Conservation (phyloP, 306 rosid genomes). For the Hippophae rhamnoides region DNA sequence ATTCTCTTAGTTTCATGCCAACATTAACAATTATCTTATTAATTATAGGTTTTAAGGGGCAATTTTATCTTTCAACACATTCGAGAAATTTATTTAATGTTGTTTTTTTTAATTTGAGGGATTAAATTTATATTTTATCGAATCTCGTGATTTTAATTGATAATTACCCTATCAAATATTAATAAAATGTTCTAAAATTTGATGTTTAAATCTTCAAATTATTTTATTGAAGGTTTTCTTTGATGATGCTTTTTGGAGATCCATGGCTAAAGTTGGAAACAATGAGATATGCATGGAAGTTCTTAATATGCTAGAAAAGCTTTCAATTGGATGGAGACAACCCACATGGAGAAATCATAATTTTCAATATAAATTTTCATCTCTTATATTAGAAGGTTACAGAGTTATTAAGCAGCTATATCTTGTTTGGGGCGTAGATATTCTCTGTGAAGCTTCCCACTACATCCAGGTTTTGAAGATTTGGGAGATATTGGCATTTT, state of each 20-base stretch:
- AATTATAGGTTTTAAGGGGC: too few species aligned
- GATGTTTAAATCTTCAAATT: background rate
- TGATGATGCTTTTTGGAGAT: conserved; percentile 19
- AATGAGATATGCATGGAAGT: conserved; percentile 22
- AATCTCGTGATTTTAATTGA: too few species aligned
- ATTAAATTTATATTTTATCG: too few species aligned
- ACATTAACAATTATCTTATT: too few species aligned
- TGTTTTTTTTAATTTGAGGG: too few species aligned
- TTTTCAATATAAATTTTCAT: conserved; percentile 16
- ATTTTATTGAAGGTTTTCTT: conserved; percentile 26
- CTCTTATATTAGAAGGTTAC: conserved; percentile 28
- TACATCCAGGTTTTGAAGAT: conserved; percentile 31
- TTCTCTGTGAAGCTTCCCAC: conserved; percentile 25
- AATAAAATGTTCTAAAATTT: too few species aligned
- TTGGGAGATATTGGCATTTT: conserved; percentile 37
- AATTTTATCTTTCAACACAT: too few species aligned
- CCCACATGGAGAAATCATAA: conserved; percentile 11
- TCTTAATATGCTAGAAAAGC: conserved; percentile 28
- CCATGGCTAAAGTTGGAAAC: conserved; percentile 23
- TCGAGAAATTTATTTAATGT: too few species aligned
- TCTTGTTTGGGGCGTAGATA: conserved; percentile 46
- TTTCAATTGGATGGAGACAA: conserved; percentile 45
- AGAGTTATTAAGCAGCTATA: conserved; percentile 26
- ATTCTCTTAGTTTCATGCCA: too few species aligned
- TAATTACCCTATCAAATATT: too few species aligned